These are phyloP conservation scores for Schizonepeta tenuifolia DNA, from an alignment of 257 asterid genomes.

Conservation along the genomic window DNA sequence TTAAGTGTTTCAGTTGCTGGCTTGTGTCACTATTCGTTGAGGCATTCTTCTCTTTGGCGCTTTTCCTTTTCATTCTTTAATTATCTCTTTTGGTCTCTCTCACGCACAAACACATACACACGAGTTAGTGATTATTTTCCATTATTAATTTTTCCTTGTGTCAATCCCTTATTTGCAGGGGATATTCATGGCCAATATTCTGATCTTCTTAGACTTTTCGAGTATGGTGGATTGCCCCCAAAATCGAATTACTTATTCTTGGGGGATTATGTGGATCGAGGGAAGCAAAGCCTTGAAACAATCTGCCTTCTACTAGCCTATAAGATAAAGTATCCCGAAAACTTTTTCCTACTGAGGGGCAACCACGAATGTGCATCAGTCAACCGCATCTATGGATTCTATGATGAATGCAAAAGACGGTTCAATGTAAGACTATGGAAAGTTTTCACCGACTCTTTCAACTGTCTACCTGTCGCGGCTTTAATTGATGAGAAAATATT, in stretches of 20 bases:
- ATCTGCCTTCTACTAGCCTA: slow-evolving; percentile 74
- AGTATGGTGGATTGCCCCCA: slow-evolving; percentile 74
- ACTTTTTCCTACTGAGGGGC: slow-evolving; percentile 76
- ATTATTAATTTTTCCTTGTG: background rate
- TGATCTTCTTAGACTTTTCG: slow-evolving; percentile 74
- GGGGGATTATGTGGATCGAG: slow-evolving; percentile 85
- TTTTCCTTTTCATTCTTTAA: no score
- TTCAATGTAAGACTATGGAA: slow-evolving; percentile 69
- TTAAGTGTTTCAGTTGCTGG: background rate
- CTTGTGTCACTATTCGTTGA: background rate
- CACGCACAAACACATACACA: background rate
- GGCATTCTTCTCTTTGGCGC: background rate
- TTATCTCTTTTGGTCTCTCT: background rate
- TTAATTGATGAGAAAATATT: slow-evolving; percentile 69
- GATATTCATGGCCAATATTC: slow-evolving; percentile 82
- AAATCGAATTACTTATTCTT: slow-evolving; percentile 66
- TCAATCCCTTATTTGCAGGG: slow-evolving; percentile 42
- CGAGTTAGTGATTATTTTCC: background rate
- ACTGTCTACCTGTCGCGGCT: slow-evolving; percentile 78
- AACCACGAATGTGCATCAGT: slow-evolving; percentile 78
- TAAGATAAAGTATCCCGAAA: slow-evolving; percentile 69
- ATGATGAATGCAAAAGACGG: slow-evolving; percentile 75
- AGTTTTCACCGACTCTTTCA: slow-evolving; percentile 70
- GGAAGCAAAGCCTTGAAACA: slow-evolving; percentile 80
- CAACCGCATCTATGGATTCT: slow-evolving; percentile 72